These are phyloP conservation scores for Porpolomopsis calyptriformis DNA, from an alignment of 768 basidiomycete species.

Conservation along the genomic window DNA sequence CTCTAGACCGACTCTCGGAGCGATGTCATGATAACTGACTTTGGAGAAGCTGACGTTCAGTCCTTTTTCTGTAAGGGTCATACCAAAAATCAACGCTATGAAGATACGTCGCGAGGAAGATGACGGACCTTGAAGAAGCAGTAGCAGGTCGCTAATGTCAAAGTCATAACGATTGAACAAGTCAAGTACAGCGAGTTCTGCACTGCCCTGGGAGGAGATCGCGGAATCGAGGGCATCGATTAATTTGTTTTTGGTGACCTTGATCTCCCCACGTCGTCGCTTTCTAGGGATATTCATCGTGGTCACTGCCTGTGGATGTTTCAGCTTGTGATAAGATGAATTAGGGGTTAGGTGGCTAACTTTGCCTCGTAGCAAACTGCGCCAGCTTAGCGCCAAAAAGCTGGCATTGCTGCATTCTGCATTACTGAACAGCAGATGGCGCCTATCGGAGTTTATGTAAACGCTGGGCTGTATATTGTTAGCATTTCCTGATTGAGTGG, in stretches of 20 bases:
- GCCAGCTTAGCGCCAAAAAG: too few relatives aligned
- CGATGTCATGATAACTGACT: constrained; percentile 8
- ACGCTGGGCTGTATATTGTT: too few relatives aligned
- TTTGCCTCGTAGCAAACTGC: too few relatives aligned
- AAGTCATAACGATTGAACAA: not conserved
- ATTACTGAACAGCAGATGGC: too few relatives aligned
- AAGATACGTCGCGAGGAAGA: not conserved
- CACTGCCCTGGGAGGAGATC: not conserved
- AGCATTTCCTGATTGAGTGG: too few relatives aligned
- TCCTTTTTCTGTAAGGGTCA: not conserved
- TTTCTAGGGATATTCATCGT: not conserved
- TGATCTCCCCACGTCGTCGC: not conserved
- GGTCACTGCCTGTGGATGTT: too few relatives aligned
- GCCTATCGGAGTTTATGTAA: too few relatives aligned
- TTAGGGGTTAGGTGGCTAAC: too few relatives aligned
- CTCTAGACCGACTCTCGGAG: constrained; percentile 12
- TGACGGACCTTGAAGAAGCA: not conserved
- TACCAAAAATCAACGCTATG: not conserved
- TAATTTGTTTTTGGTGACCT: not conserved
- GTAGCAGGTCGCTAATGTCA: not conserved
- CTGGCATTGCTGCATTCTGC: too few relatives aligned
- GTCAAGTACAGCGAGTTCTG: not conserved
- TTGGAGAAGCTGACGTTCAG: not conserved
- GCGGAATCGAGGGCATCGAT: not conserved
- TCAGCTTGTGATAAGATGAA: too few relatives aligned